Evolutionary conservation across 768 basidiomycete species (phyloP).

Genomic region (Leccinellum albellum): DNA sequence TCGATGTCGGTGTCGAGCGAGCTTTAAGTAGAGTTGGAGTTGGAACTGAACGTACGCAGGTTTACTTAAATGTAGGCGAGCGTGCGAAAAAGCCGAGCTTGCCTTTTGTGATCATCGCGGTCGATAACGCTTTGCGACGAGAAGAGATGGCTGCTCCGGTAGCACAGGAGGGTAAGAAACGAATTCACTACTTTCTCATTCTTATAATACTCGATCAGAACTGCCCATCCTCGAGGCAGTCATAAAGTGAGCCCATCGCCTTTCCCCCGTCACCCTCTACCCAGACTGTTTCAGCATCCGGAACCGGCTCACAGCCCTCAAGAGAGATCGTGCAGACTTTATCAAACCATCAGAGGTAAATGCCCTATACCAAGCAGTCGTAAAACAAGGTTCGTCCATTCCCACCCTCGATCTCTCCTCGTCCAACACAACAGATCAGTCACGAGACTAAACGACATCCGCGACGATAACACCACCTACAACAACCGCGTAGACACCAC

Average conservation of each 20-base stretch:
- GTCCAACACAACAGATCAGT: conserved; percentile 43
- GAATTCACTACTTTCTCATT: neutral
- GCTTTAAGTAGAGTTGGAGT: neutral
- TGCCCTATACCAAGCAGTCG: conserved; percentile 85
- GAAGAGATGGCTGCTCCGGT: conserved; percentile 61
- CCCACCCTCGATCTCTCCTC: neutral
- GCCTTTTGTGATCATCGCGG: conserved; percentile 34
- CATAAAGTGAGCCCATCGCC: conserved; percentile 60
- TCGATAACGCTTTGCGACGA: conserved; percentile 1
- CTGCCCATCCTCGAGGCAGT: conserved; percentile 91
- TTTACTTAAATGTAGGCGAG: conserved; percentile 21
- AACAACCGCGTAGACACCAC: conserved; percentile 94
- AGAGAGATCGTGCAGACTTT: conserved; percentile 89
- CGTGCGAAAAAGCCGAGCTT: conserved; percentile 34
- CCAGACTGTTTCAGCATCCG: conserved; percentile 62
- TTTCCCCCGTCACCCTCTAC: conserved; percentile 11
- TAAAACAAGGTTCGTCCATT: conserved; percentile 76
- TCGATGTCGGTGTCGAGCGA: conserved; percentile 7
- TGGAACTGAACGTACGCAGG: conserved; percentile 13
- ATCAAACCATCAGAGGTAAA: conserved; percentile 93
- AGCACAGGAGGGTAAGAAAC: conserved; percentile 66
- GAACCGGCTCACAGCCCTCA: conserved; percentile 90
- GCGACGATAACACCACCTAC: conserved; percentile 69
- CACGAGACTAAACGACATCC: conserved; percentile 86
- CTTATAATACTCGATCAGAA: conserved; percentile 48